These are phyloP conservation scores for Trypanosomatidae sp. DNA, from an alignment of 208 protist species.

Conservation along the genomic window DNA sequence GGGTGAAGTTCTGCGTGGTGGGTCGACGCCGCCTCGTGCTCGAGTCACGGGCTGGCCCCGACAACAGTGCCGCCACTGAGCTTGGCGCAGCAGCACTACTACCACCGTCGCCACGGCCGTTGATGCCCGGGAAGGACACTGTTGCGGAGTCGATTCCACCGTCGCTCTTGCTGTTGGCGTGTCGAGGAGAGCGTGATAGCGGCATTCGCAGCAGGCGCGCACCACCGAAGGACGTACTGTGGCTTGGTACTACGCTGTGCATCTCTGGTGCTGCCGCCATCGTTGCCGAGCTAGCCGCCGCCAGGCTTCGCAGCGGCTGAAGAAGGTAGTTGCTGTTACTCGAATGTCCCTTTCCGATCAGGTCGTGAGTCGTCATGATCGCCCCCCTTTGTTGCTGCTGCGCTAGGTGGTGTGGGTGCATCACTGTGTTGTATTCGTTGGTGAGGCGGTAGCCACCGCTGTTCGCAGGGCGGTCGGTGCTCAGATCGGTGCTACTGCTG, in stretches of 20 bases:
- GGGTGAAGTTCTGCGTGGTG: constrained; percentile 23
- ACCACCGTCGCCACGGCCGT: constrained; percentile 2
- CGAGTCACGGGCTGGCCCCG: constrained; percentile 16
- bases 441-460: not conserved
- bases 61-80: constrained; percentile 9
- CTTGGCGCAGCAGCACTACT: not conserved
- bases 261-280: not conserved
- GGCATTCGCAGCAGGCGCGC: not conserved
- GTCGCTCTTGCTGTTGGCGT: constrained; percentile 2
- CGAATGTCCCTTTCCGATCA: not conserved
- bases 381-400: not conserved
- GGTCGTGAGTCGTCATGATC: not conserved
- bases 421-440: constrained; percentile 5
- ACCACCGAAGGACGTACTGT: not conserved
- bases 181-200: not conserved
- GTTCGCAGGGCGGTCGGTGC: constrained; percentile 16
- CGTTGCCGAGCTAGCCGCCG: not conserved
- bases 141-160: not conserved
- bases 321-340: not conserved
- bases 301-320: constrained; percentile 5
- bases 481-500: constrained; percentile 25
- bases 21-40: constrained; percentile 28
- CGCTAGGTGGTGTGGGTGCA: not conserved
- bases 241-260: not conserved
- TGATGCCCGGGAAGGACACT: not conserved